Conservation (phyloP, 768 basidiomycete species). For the Phallus indusiatus region DNA sequence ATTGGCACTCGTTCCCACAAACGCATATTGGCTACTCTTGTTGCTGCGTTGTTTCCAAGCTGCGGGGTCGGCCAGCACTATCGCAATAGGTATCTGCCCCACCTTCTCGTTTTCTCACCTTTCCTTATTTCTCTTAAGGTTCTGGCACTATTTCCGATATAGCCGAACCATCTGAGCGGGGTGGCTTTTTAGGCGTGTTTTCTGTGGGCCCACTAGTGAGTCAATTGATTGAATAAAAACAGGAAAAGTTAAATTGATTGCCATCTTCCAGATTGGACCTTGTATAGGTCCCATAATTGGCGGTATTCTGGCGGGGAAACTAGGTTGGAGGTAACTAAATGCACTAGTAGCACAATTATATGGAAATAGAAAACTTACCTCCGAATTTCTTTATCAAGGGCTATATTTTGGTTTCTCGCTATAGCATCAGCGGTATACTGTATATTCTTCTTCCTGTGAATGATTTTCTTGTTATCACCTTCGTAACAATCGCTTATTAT, state of each 20-base stretch:
- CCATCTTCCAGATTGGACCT: constrained; percentile 21
- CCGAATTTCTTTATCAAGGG: constrained; percentile 22
- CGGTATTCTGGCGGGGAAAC: constrained; percentile 37
- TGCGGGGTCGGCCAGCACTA: constrained; percentile 68
- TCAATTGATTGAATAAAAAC: neutral
- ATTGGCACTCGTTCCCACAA: constrained; percentile 42
- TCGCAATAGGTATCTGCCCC: constrained; percentile 48
- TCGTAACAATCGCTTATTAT: neutral
- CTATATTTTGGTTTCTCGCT: constrained; percentile 56
- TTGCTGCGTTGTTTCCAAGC: constrained; percentile 75
- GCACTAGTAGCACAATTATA: constrained; percentile 16
- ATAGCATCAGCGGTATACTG: constrained; percentile 39
- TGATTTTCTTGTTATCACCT: neutral
- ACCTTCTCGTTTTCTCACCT: neutral
- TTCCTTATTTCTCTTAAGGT: constrained; percentile 26
- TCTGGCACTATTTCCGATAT: constrained; percentile 78
- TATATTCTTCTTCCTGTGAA: constrained; percentile 5
- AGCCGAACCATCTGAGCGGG: constrained; percentile 60
- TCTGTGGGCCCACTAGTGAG: constrained; percentile 55
- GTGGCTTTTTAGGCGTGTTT: constrained; percentile 63
- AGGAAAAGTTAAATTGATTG: neutral
- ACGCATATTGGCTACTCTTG: constrained; percentile 70
- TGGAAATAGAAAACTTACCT: constrained; percentile 16
- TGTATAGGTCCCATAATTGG: constrained; percentile 42
- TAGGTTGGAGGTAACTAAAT: constrained; percentile 56